Evolutionary conservation across 2,329 filamentous ascomycete species (phyloP), one percentile per base, ranked within the genome.

Genomic region (Huntiella bhutanensis): DNA sequence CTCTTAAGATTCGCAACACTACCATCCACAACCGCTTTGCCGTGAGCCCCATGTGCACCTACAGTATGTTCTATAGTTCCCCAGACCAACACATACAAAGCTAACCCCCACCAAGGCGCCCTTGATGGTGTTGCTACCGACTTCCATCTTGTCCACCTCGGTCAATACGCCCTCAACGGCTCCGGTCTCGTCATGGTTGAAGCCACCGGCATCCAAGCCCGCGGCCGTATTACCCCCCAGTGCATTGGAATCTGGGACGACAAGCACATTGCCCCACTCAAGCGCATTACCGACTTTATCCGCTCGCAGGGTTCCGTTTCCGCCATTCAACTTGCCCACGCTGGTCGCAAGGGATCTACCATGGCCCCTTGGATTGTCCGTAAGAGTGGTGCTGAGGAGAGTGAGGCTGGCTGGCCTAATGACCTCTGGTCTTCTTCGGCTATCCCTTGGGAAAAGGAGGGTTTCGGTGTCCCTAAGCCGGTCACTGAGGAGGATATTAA

Each of bases 161-260:
- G 85, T 48, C 78, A 83, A 51, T 86, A 86, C 54, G 71, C 83
- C 17, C 68, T 80, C 49, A 75, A 80, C 47, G 87, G 87, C 10
- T 78, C 82, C 0, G 81, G 75, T 1, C 65, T 93, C 13, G 65
- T 80, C 43, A 73, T 86, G 49, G 68, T 87, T 48, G 87, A 94
- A 64, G 84, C 86, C 22, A 86, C 82, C 1, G 68, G 77, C 33
- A 81, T 93, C 0, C 67, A 73, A 7, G 63, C 82, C 5, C 76
- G 87, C 53, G 86, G 86, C 28, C 74, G 87, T 47, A 93, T 93
- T 64, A 81, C 82, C 1, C 84, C 85, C 1, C 69, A 87, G 58
- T 82, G 88, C 58, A 63, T 66, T 11, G 85, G 87, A 1, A 63
- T 95, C 5, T 95, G 86, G 87, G 69, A 80, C 51, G 87, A 94